Evolutionary conservation across 768 basidiomycete genomes (phyloP), one percentile per base, ranked within the genome.

Genomic region (Russula abietina): DNA sequence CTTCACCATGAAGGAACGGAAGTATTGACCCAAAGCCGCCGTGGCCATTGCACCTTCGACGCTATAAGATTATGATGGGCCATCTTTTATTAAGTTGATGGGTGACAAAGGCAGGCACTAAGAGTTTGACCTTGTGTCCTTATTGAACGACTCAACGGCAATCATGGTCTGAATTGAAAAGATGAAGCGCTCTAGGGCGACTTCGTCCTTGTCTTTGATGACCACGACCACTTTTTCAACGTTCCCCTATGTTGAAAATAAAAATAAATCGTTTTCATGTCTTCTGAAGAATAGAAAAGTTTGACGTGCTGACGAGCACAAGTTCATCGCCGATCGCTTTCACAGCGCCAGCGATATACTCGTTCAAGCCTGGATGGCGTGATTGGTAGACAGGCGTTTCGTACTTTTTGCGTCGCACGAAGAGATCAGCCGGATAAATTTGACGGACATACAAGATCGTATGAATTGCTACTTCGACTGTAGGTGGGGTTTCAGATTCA

Each of bases 391-490:
- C 92, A 0, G 92, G 89, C 0, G 88, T 88, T 63, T 92, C 86
- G 73, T 94, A 97, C 72, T 93, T 94, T 76, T 89, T 89, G 60
- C 91, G 81, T 46, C 93, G 82, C 43, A 89, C 80, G 71, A 98
- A 98, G 22, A 97, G 79, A 59, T 91, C 90, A 48, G 87, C 78
- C 0, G 95, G 96, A 69, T 98, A 98, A 55, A 98, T 80, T 67
- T 90, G 88, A 22, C 96, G 87, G 32, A 93, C 84, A 70, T 91
- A 97, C 6, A 98, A 81, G 65, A 98, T 92, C 4, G 87, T 87
- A 71, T 98, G 95, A 63, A 97, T 87, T 11, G 91, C 91, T 33
- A 95, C 90, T 71, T 98, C 96, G 68, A 98, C 96, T 98, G 59
- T 12, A 36, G 0, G 39, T 38, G n/a, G 19, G 48, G 50, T 9